phyloP scores from a whole-genome alignment of 2,329 filamentous ascomycete genomes.

The Verticillium klebahnii region DNA sequence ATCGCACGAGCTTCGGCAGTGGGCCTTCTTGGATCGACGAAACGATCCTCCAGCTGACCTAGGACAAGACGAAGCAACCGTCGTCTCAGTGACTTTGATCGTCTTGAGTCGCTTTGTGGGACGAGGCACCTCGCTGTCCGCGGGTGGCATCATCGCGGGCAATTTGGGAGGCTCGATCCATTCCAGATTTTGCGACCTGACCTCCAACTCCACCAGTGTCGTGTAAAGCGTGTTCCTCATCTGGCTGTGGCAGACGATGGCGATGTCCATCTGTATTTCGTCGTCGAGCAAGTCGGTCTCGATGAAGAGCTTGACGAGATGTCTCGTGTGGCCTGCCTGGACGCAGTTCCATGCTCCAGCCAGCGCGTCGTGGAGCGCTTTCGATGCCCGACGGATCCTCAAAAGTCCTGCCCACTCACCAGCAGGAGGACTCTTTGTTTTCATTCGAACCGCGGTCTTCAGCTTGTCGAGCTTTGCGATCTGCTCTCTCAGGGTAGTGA shows the following conservation, averaged over 20 bases:
- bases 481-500: constrained; percentile 4
- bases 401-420: background rate
- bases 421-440: background rate
- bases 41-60: background rate
- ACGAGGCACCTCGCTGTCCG: background rate
- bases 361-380: constrained; percentile 3
- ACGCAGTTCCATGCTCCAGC: constrained; percentile 4
- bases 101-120: background rate
- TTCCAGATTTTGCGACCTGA: constrained; percentile 2
- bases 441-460: background rate
- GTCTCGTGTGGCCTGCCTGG: constrained; percentile 1
- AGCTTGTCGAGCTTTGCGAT: background rate
- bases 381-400: constrained; percentile 1
- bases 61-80: background rate
- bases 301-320: constrained; percentile 8
- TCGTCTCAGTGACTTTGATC: constrained; percentile 3
- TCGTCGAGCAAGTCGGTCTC: constrained; percentile 1
- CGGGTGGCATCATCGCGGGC: background rate
- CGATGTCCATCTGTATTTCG: constrained; percentile 5
- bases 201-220: constrained; percentile 2
- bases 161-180: constrained; percentile 1
- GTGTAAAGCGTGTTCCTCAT: background rate
- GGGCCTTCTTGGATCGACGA: background rate
- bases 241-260: constrained; percentile 3
- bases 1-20: background rate